Conservation (phyloP, 305 asterid genomes). For the Solanum hybrid region DNA sequence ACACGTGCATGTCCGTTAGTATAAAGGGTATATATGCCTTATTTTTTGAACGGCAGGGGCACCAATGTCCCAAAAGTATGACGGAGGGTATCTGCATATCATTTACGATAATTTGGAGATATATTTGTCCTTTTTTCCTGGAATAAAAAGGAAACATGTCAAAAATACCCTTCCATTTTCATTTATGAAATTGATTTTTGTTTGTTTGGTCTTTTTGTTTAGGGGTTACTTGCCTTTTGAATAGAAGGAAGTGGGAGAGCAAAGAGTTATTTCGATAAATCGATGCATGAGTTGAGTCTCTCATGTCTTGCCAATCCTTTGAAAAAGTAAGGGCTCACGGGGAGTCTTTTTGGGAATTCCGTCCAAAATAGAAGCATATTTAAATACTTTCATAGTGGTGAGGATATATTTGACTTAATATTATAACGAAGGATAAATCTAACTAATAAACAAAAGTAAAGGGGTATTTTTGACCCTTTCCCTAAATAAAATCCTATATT, state of each 20-base stretch:
- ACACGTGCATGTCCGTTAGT: too few relatives aligned
- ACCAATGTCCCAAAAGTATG: too few relatives aligned
- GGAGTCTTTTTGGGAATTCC: not conserved
- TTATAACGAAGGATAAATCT: not conserved
- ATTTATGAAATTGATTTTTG: too few relatives aligned
- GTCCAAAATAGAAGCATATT: not conserved
- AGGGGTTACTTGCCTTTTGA: not conserved
- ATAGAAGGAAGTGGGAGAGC: not conserved
- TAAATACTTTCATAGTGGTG: not conserved
- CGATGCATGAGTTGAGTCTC: not conserved
- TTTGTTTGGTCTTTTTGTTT: too few relatives aligned
- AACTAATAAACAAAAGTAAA: not conserved
- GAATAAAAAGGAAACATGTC: too few relatives aligned
- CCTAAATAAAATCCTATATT: not conserved
- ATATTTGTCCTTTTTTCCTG: too few relatives aligned
- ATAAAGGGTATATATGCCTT: too few relatives aligned
- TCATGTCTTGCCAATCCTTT: not conserved
- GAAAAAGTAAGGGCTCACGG: not conserved
- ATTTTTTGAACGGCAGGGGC: too few relatives aligned
- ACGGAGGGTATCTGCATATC: too few relatives aligned
- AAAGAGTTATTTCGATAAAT: too few relatives aligned
- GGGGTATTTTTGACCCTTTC: too few relatives aligned
- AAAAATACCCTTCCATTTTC: not conserved
- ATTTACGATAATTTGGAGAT: too few relatives aligned
- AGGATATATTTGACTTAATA: not conserved